Base-by-base conservation (phyloP, 768 basidiomycete species). In the Rhodotorula toruloides region DNA sequence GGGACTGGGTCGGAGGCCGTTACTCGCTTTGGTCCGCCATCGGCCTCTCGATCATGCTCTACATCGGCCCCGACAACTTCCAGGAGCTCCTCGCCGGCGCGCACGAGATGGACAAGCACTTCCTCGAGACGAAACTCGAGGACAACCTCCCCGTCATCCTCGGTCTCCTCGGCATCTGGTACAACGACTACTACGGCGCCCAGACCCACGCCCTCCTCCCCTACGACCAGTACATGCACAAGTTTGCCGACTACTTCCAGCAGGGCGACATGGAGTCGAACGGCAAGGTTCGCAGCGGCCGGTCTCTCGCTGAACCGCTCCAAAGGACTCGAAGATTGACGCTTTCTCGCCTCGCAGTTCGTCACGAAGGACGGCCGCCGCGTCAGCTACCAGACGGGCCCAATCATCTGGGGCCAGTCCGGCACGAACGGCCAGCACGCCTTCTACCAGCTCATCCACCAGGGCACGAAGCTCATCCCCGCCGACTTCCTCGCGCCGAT, bases 251-350 rank as follows among this genome's bases (percentile, higher is more conserved):
- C 79, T 98, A 98, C 82, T 99, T 99, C 89, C 96, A 97, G 79
- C 96, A 98, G 79, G 94, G 93, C 52, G 96, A 99, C 79, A 99
- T 99, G 96, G 96, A 99, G 79, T 96, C 91, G 31, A 97, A 99
- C 78, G 96, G 96, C 63, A 99, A 98, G 68, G 68, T 65, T 32
- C 12, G 52, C 37, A 1, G 11, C 32, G n/a, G 21, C 37, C 42
- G 36, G 5, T 27, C 39, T 49, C 1, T 46, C 44, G 13, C 16
- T 25, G 16, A 25, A 25, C 44, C 40, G 34, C 4, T 14, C 22
- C 8, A 32, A 7, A n/a, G 21, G 14, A 2, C 42, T 29, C 25
- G 16, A 14, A 2, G 17, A 49, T 54, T 32, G 47, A 25, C 22
- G 3, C 14, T 13, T 60, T 9, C 27, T 34, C 37, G 1, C n/a